Evolutionary conservation across 2,329 filamentous ascomycete genomes (phyloP).

Genomic region (Fusarium protoensiforme): DNA sequence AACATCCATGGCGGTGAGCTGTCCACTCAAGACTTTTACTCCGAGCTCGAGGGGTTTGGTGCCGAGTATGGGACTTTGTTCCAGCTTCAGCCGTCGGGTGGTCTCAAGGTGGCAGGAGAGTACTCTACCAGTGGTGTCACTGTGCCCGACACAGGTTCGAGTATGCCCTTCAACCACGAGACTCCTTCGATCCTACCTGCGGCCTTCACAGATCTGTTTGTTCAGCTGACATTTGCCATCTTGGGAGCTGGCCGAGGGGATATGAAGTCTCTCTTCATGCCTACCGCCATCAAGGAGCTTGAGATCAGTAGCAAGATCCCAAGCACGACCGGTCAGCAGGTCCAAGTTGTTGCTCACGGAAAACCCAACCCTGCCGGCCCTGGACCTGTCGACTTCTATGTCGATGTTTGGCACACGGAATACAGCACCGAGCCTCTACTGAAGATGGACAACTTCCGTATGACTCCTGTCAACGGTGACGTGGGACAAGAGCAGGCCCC

Average conservation of each 20-base stretch:
- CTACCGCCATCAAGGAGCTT: slow-evolving; percentile 46
- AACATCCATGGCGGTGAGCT: slow-evolving; percentile 8
- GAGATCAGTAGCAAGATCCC: slow-evolving; percentile 43
- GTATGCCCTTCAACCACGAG: slow-evolving; percentile 60
- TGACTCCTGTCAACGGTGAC: slow-evolving; percentile 56
- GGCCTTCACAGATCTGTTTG: slow-evolving; percentile 57
- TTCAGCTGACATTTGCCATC: slow-evolving; percentile 54
- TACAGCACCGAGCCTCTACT: slow-evolving; percentile 45
- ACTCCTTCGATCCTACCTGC: slow-evolving; percentile 57
- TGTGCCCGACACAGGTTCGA: slow-evolving; percentile 54
- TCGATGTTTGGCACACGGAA: slow-evolving; percentile 48
- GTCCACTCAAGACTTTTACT: slow-evolving; percentile 37
- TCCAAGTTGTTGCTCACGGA: slow-evolving; percentile 43
- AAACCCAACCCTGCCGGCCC: slow-evolving; percentile 33
- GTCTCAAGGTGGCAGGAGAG: slow-evolving; percentile 24
- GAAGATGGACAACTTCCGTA: slow-evolving; percentile 50
- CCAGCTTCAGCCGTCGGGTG: slow-evolving; percentile 13
- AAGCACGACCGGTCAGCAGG: slow-evolving; percentile 41
- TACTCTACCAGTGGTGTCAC: slow-evolving; percentile 44
- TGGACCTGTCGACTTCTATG: slow-evolving; percentile 47
- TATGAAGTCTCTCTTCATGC: slow-evolving; percentile 52
- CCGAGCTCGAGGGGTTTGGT: slow-evolving; percentile 38
- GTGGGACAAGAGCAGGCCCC: slow-evolving; percentile 24
- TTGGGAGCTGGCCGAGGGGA: slow-evolving; percentile 47
- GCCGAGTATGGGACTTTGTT: slow-evolving; percentile 44